Conservation (phyloP, 371 early-diverging fungal genomes). For the Catenaria anguillulae region DNA sequence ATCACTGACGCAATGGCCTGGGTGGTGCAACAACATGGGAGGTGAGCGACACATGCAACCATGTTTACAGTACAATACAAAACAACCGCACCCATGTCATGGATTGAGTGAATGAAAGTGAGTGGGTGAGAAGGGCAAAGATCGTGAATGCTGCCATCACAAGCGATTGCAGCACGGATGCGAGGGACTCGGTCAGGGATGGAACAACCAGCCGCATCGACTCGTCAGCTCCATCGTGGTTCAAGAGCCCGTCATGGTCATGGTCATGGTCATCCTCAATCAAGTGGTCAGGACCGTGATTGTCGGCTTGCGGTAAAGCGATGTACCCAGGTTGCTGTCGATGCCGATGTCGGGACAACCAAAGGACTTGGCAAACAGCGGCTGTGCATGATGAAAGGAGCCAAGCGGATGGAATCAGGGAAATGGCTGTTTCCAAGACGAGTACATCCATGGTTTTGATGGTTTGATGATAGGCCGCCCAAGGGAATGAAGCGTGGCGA, state of each 20-base stretch:
- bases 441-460: not conserved
- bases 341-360: no score
- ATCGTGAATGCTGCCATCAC: not conserved
- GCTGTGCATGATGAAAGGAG: not conserved
- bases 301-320: not conserved
- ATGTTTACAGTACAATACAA: not conserved
- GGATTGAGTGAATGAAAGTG: not conserved
- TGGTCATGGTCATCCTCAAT: not conserved
- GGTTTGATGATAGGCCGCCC: no score
- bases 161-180: not conserved
- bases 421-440: not conserved
- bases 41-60: no score
- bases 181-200: not conserved
- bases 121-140: not conserved
- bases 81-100: not conserved
- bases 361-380: not conserved
- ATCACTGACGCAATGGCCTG: not conserved
- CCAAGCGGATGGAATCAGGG: not conserved
- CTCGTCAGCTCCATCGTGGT: not conserved
- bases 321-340: not conserved
- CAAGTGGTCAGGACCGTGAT: not conserved
- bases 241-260: not conserved
- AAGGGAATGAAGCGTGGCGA: no score
- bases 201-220: no score
- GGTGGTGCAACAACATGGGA: no score